Evolutionary conservation across 345 rosid genomes (phyloP).

Genomic region (Citrus cavaleriei): DNA sequence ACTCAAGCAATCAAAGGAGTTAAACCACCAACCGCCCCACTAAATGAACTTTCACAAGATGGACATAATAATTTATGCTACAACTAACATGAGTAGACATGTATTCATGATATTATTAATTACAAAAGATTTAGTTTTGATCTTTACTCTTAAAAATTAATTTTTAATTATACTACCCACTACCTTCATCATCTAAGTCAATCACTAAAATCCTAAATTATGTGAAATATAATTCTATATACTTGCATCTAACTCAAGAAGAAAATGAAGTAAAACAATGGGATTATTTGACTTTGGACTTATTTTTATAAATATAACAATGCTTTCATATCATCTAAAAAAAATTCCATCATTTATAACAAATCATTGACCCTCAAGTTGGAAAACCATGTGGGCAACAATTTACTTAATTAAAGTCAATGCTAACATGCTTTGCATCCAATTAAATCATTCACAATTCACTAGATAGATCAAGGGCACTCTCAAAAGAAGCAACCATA

Average conservation of each 20-base stretch:
- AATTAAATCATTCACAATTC: background rate
- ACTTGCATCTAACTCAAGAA: background rate
- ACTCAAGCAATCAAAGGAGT: too few relatives aligned
- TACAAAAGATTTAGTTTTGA: background rate
- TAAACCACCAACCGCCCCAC: background rate
- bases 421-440: background rate
- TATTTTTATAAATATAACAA: background rate
- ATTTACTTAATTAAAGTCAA: constrained; percentile 3
- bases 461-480: background rate
- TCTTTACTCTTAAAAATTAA: background rate
- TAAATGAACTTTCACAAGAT: background rate
- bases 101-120: background rate
- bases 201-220: background rate
- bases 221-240: background rate
- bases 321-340: background rate
- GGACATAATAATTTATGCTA: background rate
- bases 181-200: background rate
- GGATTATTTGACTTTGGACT: background rate
- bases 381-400: background rate
- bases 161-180: background rate
- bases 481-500: background rate
- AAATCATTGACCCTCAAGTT: constrained; percentile 1
- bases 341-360: background rate
- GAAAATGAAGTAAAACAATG: background rate
- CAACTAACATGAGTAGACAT: background rate